Evolutionary conservation across 2,329 filamentous ascomycete species (phyloP).

Genomic region (Penicillium janthinellum): DNA sequence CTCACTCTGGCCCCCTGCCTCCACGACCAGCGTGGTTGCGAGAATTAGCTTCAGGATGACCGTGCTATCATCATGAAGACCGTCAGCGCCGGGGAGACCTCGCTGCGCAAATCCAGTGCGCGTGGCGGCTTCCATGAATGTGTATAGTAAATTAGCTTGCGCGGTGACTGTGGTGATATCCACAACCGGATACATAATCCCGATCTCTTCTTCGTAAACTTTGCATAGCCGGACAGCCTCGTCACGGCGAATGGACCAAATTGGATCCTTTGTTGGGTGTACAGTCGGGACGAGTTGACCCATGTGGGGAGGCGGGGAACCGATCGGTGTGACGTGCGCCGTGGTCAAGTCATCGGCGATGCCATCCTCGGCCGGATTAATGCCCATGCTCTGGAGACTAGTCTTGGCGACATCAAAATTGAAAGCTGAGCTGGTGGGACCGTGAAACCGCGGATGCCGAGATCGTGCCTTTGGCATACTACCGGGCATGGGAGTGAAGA

Average conservation of each 20-base stretch:
- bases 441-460: slow-evolving; percentile 70
- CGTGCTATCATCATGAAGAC: slow-evolving; percentile 64
- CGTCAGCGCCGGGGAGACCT: slow-evolving; percentile 57
- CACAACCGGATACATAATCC: slow-evolving; percentile 87
- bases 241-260: slow-evolving; percentile 75
- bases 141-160: slow-evolving; percentile 69
- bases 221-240: slow-evolving; percentile 78
- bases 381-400: slow-evolving; percentile 87
- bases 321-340: slow-evolving; percentile 56
- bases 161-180: slow-evolving; percentile 70
- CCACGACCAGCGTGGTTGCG: slow-evolving; percentile 74
- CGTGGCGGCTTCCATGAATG: slow-evolving; percentile 70
- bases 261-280: slow-evolving; percentile 66
- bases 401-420: slow-evolving; percentile 84
- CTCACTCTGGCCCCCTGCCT: slow-evolving; percentile 76
- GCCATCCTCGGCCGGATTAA: slow-evolving; percentile 62
- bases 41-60: slow-evolving; percentile 80
- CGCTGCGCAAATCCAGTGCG: slow-evolving; percentile 61
- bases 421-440: slow-evolving; percentile 82
- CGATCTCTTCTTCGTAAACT: slow-evolving; percentile 86
- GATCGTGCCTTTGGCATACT: slow-evolving; percentile 51
- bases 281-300: slow-evolving; percentile 37
- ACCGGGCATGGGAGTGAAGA: slow-evolving; percentile 42
- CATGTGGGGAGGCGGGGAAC: slow-evolving; percentile 45
- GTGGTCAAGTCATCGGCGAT: slow-evolving; percentile 62